Base-by-base conservation (phyloP, 805 yeast genomes). In the Aciculoconidium aculeatum region DNA sequence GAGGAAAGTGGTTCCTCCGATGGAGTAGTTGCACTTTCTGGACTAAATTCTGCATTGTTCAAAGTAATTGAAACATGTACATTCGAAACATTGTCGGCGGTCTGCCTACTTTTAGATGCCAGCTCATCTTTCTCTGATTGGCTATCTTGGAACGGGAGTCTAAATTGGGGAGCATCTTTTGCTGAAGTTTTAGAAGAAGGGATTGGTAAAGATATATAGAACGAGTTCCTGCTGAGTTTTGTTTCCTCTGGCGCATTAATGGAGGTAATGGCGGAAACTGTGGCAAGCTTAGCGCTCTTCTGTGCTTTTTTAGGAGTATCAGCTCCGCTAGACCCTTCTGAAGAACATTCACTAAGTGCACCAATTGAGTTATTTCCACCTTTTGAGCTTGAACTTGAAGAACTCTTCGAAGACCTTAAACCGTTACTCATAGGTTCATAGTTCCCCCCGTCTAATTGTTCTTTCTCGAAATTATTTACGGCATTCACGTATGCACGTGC, bases 111-210 rank as follows among this genome's bases (percentile, higher is more conserved):
- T 13, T 25, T 18, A 7, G 10, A 16, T 25, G 16, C 21, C 21
- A n/a, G 8, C 21, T 18, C n/a, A n/a, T n/a, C n/a, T n/a, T n/a
- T n/a, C n/a, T 19, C 20, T 6, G 25, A 21, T 5, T 25, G 12
- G 10, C 19, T 28, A 1, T 78, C 83, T 46, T 78, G 85, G 47
- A 80, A 81, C 0, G 90, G 90, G 10, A 75, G 60, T 45, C 92
- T 65, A 48, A 81, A 81, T 27, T 59, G 68, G 2, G 81, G 82
- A 2, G 66, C 58, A 5, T 62, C 71, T 16, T 58, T 47, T n/a
- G 56, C 50, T 11, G 44, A 44, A 16, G 49, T 45, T 17, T 47
- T 42, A 4, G 35, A 30, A 2, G 41, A 39, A 4, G 53, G 48
- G 2, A 49, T 26, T 4, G 59, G 49, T 30, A 58, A 27, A 17